Base-by-base conservation (phyloP, 2,329 filamentous ascomycete genomes). In the Daldinia eschscholtzii region DNA sequence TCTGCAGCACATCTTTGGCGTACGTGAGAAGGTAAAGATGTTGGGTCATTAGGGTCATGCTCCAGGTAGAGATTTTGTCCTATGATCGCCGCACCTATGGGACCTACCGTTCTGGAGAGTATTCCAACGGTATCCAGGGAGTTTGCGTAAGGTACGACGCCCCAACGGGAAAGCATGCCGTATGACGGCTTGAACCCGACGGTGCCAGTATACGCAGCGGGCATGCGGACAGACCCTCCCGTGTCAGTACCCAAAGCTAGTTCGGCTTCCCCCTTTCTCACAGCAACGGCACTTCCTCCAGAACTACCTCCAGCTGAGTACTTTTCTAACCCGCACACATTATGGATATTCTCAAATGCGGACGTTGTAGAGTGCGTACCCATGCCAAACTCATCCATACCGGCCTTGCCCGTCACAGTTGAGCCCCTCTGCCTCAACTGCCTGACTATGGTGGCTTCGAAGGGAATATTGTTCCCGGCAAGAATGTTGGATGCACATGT, bases 311-410 rank as follows among this genome's bases (percentile, higher is more conserved):
- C 94, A 0, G 92, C 91, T 0, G 93, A 96, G 28, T 75, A 75
- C 18, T 55, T 62, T 15, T 74, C 68, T 1, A 77, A 67, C 0
- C 76, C 81, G 59, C 83, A 79, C 6, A 81, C 83, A 68, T 87
- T 89, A 59, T 79, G 82, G 4, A 95, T 92, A 0, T 88, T 78
- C 1, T 92, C 92, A 74, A 90, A 89, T 61, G 84, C 81, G 0
- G 93, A 94, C 75, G 91, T 82, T 20, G 85, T 86, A 1, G 90
- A 92, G 77, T 97, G 91, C 7, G 93, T 97, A 1, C 94, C 94
- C 94, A 97, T 97, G 30, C 94, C 94, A 78, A 97, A 97, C 78
- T 97, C 96, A 81, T 98, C 96, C 84, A 98, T 89, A 78, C 97
- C 97, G 1, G 93, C 94, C 80, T 97, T 97, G 6, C 91, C 92